Evolutionary conservation across 2,329 filamentous ascomycete species (phyloP).

Genomic region (Rutstroemia sp.): DNA sequence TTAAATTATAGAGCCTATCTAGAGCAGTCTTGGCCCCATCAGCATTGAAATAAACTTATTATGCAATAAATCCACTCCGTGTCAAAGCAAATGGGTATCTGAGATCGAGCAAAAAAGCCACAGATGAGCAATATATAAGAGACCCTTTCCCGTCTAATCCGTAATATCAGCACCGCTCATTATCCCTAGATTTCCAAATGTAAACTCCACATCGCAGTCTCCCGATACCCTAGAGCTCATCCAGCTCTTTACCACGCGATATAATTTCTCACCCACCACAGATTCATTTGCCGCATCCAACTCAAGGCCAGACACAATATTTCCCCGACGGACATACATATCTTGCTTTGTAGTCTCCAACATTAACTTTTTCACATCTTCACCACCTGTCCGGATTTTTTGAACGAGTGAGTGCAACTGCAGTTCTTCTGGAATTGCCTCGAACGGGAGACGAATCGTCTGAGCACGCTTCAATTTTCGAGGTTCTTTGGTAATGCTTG

Average conservation of each 20-base stretch:
- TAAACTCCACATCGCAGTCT: slow-evolving; percentile 15
- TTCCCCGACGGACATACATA: slow-evolving; percentile 17
- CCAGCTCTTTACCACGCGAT: slow-evolving; percentile 18
- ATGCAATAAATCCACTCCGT: not conserved
- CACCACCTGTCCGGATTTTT: slow-evolving; percentile 9
- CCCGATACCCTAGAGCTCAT: slow-evolving; percentile 4
- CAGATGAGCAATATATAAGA: not conserved
- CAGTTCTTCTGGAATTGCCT: slow-evolving; percentile 20
- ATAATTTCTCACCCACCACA: slow-evolving; percentile 9
- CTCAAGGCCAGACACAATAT: slow-evolving; percentile 13
- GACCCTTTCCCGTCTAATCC: not conserved
- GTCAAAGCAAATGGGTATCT: slow-evolving; percentile 10
- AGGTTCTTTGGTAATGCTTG: slow-evolving; percentile 9
- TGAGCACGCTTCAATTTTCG: slow-evolving; percentile 21
- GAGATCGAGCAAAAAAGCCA: not conserved
- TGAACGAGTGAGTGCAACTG: slow-evolving; percentile 18
- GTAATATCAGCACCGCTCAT: not conserved
- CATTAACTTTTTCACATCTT: slow-evolving; percentile 8
- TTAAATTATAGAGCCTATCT: not conserved
- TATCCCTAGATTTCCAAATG: slow-evolving; percentile 14
- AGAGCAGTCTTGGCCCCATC: not conserved
- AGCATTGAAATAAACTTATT: not conserved
- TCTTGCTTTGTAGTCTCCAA: slow-evolving; percentile 13
- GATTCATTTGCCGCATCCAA: slow-evolving; percentile 10
- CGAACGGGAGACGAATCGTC: slow-evolving; percentile 24